Base-by-base conservation (phyloP, 1,284 basidiomycete genomes). In the Tilletia walkeri region DNA sequence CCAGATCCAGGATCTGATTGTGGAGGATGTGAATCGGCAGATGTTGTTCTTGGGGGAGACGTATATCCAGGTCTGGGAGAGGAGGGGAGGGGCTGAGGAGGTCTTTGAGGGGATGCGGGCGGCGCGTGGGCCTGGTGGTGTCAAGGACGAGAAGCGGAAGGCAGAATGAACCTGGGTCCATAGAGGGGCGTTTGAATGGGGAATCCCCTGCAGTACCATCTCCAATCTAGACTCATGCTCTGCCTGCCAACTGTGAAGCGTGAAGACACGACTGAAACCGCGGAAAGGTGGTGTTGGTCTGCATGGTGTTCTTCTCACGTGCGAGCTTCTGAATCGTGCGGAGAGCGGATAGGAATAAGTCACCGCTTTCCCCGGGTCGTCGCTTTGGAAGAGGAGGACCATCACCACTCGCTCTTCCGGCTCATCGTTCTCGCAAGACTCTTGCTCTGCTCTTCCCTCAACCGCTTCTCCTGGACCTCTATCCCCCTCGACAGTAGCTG, bases 21-120 rank as follows among this genome's bases (percentile, higher is more conserved):
- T 99, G 7, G 92, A 95, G 80, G 93, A 97, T 81, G 92, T 94
- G 45, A 88, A 95, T 74, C 92, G 91, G 84, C 94, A 97, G 82
- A 95, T 99, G 93, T 95, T 99, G 73, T 95, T 98, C 84, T 87
- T 99, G 48, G 95, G 95, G 38, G 96, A 99, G 85, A 94, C 92
- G 36, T 92, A 96, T 65, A 86, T 99, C 65, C 96, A 78, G 70
- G 74, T 78, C 48, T 78, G 77, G 77, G 69, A 73, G 48, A 66
- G 72, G 45, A 65, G 53, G 69, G 69, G 45, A 67, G 72, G 68
- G 18, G 38, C 39, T 3, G 53, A 48, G 16, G 68, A 69, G 39
- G 68, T 69, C 5, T 30, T n/a, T 10, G 38, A 65, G 24, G 36
- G 20, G 10, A 65, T 65, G 61, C 16, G 16, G 18, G 18, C 24